Conservation (phyloP, 2,329 filamentous ascomycete species). For the Ustilaginoidea virens region DNA sequence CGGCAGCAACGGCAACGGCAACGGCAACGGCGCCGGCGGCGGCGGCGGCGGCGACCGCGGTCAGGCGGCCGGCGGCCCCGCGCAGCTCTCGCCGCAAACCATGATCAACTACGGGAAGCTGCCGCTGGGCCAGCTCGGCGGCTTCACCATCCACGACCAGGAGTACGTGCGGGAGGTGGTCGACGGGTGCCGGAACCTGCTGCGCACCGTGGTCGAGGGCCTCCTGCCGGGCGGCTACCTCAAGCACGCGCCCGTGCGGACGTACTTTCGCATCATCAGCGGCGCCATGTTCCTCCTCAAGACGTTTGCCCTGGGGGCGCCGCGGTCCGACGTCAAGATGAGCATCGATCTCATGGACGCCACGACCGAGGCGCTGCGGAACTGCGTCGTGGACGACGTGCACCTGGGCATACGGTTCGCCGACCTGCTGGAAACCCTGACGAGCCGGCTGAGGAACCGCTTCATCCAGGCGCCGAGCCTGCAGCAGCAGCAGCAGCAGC, state of each 20-base stretch:
- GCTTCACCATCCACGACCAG: conserved; percentile 50
- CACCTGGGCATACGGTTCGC: conserved; percentile 75
- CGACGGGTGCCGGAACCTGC: conserved; percentile 60
- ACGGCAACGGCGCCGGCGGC: conserved; percentile 25
- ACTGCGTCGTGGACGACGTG: conserved; percentile 71
- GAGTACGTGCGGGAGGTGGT: conserved; percentile 65
- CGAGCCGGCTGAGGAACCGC: conserved; percentile 54
- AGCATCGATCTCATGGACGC: conserved; percentile 62
- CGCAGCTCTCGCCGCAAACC: conserved; percentile 42
- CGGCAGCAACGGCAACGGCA: conserved; percentile 17
- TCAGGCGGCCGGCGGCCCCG: conserved; percentile 11
- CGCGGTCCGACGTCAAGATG: conserved; percentile 60
- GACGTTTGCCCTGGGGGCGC: conserved; percentile 69
- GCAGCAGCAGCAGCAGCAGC: conserved; percentile 11
- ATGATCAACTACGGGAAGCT: conserved; percentile 50
- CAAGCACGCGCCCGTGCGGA: conserved; percentile 69
- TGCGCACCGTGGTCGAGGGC: conserved; percentile 62
- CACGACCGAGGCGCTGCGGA: conserved; percentile 58
- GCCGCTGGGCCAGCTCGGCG: conserved; percentile 46
- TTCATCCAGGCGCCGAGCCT: conserved; percentile 51
- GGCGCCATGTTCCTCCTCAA: conserved; percentile 75
- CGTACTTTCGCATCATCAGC: conserved; percentile 75
- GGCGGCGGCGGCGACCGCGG: conserved; percentile 18
- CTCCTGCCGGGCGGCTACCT: conserved; percentile 60
- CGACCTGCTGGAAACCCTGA: conserved; percentile 66